These are phyloP conservation scores for Chrysanthemum lavandulifolium DNA, from an alignment of 129 eudicot genomes.

Conservation along the genomic window DNA sequence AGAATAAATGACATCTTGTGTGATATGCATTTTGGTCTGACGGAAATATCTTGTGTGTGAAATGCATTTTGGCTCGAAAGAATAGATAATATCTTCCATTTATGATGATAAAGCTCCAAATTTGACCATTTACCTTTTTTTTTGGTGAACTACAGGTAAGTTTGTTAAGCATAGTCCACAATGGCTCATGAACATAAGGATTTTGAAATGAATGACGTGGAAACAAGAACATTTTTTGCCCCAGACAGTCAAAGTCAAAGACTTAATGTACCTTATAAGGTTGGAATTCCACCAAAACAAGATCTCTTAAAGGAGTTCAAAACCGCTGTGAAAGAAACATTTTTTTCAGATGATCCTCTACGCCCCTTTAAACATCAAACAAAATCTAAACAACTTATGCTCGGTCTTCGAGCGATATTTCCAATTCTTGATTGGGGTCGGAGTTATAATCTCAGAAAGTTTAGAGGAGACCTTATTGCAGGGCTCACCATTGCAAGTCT, in stretches of 20 bases:
- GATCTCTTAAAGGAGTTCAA: slow-evolving; percentile 57
- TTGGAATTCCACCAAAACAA: slow-evolving; percentile 85
- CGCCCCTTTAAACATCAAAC: slow-evolving; percentile 78
- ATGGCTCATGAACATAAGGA: slow-evolving; percentile 44
- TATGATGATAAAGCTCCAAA: neutral
- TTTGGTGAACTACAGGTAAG: slow-evolving; percentile 32
- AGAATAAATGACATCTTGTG: neutral
- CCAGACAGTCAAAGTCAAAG: slow-evolving; percentile 32
- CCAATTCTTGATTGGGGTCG: slow-evolving; percentile 87
- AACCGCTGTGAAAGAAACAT: slow-evolving; percentile 58
- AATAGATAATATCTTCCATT: neutral
- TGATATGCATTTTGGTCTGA: neutral
- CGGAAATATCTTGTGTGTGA: neutral
- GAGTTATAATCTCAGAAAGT: slow-evolving; percentile 51
- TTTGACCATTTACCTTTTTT: neutral
- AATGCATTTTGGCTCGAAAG: neutral
- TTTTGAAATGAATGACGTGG: slow-evolving; percentile 32
- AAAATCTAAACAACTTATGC: slow-evolving; percentile 45
- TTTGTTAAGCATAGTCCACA: slow-evolving; percentile 9
- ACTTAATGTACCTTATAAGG: slow-evolving; percentile 47
- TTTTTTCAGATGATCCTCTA: slow-evolving; percentile 81
- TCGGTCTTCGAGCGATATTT: slow-evolving; percentile 77
- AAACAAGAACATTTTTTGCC: slow-evolving; percentile 35
- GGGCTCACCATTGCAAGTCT: slow-evolving; percentile 89
- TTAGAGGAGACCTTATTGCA: slow-evolving; percentile 78